Evolutionary conservation across 2,329 filamentous ascomycete genomes (phyloP).

Genomic region (Aspergillus flavus): DNA sequence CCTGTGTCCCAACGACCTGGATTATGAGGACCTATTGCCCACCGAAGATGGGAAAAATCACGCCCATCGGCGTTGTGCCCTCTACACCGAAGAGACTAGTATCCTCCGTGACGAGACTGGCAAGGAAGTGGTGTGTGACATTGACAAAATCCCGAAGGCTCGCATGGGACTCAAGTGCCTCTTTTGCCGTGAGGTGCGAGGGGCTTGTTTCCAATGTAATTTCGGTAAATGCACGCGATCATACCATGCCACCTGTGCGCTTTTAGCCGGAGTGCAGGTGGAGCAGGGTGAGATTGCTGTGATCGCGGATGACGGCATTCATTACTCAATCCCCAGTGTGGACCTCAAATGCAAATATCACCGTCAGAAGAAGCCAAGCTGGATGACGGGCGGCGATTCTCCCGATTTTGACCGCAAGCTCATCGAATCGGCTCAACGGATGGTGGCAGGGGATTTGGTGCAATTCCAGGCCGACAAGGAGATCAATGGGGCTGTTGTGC

Average conservation of each 20-base stretch:
- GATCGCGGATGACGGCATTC: slow-evolving; percentile 84
- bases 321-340: slow-evolving; percentile 89
- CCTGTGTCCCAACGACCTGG: slow-evolving; percentile 87
- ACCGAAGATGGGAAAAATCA: slow-evolving; percentile 81
- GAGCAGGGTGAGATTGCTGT: slow-evolving; percentile 84
- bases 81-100: slow-evolving; percentile 90
- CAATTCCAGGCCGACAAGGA: slow-evolving; percentile 85
- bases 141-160: slow-evolving; percentile 80
- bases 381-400: slow-evolving; percentile 62
- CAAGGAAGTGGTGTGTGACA: slow-evolving; percentile 74
- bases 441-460: slow-evolving; percentile 75
- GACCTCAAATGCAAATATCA: slow-evolving; percentile 96
- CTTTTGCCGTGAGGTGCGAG: slow-evolving; percentile 89
- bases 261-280: slow-evolving; percentile 86
- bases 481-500: slow-evolving; percentile 85
- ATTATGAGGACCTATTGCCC: slow-evolving; percentile 76
- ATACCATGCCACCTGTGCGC: slow-evolving; percentile 93
- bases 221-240: slow-evolving; percentile 90
- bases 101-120: slow-evolving; percentile 71
- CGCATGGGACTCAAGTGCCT: slow-evolving; percentile 91
- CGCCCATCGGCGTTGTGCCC: slow-evolving; percentile 84
- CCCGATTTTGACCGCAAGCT: slow-evolving; percentile 73
- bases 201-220: slow-evolving; percentile 96
- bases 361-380: slow-evolving; percentile 81
- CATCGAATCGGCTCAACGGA: slow-evolving; percentile 65